Percentiles rank a stretch among this genome's conserved stretches.
These are phyloP conservation scores for Trichosporon ovoides DNA, from an alignment of 1,284 basidiomycete species.

Conservation along the genomic window DNA sequence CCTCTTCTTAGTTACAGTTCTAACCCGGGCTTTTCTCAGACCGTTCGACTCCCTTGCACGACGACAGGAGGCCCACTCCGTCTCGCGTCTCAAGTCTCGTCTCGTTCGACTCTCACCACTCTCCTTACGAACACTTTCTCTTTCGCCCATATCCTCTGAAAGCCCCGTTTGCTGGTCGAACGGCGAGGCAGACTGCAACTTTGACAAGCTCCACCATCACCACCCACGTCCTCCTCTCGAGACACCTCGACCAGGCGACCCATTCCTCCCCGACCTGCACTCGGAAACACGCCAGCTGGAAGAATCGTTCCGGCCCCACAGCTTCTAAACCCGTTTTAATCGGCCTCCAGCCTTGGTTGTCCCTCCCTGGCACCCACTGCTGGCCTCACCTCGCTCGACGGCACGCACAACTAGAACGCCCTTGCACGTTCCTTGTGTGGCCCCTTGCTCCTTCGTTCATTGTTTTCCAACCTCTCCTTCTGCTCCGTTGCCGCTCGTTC, in stretches of 20 bases:
- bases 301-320: too few species aligned
- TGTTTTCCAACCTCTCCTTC: background rate
- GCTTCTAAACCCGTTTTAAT: background rate
- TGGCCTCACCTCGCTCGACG: background rate
- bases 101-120: background rate
- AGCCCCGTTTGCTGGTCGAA: conserved; percentile 1
- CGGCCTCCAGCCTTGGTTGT: background rate
- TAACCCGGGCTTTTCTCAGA: too few species aligned
- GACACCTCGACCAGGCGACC: background rate
- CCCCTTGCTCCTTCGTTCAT: background rate
- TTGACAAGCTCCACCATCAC: background rate
- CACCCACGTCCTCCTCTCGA: background rate
- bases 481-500: background rate
- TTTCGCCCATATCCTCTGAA: conserved; percentile 1
- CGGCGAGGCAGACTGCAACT: background rate
- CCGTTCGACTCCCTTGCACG: too few species aligned
- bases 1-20: too few species aligned
- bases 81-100: too few species aligned
- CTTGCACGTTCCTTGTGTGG: conserved; percentile 3
- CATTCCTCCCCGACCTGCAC: background rate
- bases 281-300: too few species aligned
- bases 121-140: conserved; percentile 6
- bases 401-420: background rate
- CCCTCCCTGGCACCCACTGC: background rate
- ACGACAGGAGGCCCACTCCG: too few species aligned